Base-by-base conservation (phyloP, 1,284 basidiomycete species). In the Trichosporon ovoides region DNA sequence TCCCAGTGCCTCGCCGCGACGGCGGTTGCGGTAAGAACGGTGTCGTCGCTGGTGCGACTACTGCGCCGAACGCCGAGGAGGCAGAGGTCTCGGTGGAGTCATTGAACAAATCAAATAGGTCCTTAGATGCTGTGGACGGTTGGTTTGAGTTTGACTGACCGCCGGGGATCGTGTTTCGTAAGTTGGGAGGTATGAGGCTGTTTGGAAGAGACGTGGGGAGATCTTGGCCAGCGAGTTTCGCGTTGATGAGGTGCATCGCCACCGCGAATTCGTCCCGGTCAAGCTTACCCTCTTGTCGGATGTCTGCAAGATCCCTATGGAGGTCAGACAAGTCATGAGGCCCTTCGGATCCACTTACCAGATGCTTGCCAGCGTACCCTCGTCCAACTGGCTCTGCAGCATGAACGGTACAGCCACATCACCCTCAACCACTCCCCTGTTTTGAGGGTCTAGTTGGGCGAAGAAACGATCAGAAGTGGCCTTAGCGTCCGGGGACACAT, bases 351-450 rank as follows among this genome's bases (percentile, higher is more conserved):
- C 1, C 0, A 66, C 87, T 60, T 68, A 94, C 95, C 96, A 99
- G 55, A 98, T 82, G 68, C 86, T 88, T 14, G 96, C 96, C 24
- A 99, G 82, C 18, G 85, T 82, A 18, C 87, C 85, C 65, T 91
- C 90, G 5, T 87, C 83, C 38, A 99, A 80, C 60, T 91, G 88
- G 53, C 92, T 95, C 76, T 94, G 87, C 62, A 96, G 78, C 87
- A 99, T 90, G 77, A 98, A 98, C 5, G 91, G 91, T 0, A 98
- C 96, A 4, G 93, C 96, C 19, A 90, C 85, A 63, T 95, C 91
- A 11, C 93, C 94, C 69, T 95, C 92, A 34, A 98, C 89, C 66
- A 82, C 88, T 1, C 93, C 94, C 60, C 80, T 83, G 65, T 84
- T 85, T 62, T 84, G 81, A 14, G 82, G 77, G 75, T 98, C 96